phyloP scores from a whole-genome alignment of 2,329 filamentous ascomycete genomes.

The Pseudogymnoascus sp. region DNA sequence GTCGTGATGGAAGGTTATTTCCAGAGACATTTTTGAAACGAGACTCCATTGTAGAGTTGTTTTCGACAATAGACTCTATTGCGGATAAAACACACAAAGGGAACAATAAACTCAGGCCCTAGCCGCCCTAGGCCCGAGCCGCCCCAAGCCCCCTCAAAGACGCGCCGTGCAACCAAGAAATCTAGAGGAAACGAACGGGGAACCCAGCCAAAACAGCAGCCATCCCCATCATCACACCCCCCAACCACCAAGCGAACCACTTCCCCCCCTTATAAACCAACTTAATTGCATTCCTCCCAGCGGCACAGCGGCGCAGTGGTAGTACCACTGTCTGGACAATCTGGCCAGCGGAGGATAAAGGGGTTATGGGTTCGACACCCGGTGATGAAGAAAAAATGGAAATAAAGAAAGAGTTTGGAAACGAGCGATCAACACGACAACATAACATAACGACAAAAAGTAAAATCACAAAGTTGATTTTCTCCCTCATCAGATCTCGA shows the following conservation, averaged over 20 bases:
- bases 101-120: not conserved
- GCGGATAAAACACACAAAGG: not conserved
- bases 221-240: slow-evolving; percentile 11
- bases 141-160: not conserved
- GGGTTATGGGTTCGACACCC: not conserved
- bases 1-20: not conserved
- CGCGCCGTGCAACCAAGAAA: not conserved
- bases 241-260: not conserved
- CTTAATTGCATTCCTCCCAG: not conserved
- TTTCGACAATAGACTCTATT: not conserved
- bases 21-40: not conserved
- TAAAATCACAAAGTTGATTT: slow-evolving; percentile 1
- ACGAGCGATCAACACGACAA: too few relatives aligned
- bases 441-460: not conserved
- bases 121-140: too few relatives aligned
- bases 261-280: slow-evolving; percentile 10
- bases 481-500: not conserved
- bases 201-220: not conserved
- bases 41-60: not conserved
- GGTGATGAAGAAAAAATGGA: too few relatives aligned
- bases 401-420: too few relatives aligned
- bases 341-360: not conserved
- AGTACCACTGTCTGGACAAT: not conserved
- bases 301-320: not conserved
- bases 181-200: not conserved